A percentile compares a stretch with the other conserved stretches of the same genome.
Conservation (phyloP, 768 basidiomycete genomes). For the Calocybe cyanea region DNA sequence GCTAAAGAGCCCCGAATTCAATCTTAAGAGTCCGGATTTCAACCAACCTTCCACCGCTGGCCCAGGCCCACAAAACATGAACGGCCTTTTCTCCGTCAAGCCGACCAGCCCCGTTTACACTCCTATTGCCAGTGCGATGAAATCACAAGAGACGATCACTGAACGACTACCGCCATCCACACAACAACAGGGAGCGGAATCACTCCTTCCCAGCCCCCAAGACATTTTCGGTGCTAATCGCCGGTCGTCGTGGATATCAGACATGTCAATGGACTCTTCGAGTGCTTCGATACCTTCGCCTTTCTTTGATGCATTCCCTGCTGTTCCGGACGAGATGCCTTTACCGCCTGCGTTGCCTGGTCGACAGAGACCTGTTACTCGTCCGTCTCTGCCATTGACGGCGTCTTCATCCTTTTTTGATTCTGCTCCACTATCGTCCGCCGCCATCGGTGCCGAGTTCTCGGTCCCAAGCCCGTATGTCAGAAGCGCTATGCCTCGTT, state of each 20-base stretch:
- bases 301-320: slow-evolving; percentile 66
- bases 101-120: slow-evolving; percentile 18
- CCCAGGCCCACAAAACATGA: too few relatives aligned
- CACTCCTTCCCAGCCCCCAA: slow-evolving; percentile 16
- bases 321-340: slow-evolving; percentile 53
- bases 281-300: slow-evolving; percentile 40
- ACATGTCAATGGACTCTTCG: slow-evolving; percentile 34
- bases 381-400: slow-evolving; percentile 12
- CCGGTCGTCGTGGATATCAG: slow-evolving; percentile 46
- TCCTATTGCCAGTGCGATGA: slow-evolving; percentile 10
- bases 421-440: slow-evolving; percentile 14
- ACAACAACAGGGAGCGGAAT: neutral
- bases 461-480: slow-evolving; percentile 6
- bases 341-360: slow-evolving; percentile 16
- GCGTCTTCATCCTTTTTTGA: slow-evolving; percentile 19
- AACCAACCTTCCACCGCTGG: slow-evolving; percentile 2
- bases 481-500: slow-evolving; percentile 9
- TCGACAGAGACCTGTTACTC: slow-evolving; percentile 8
- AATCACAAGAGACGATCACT: slow-evolving; percentile 14
- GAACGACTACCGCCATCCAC: slow-evolving; percentile 4
- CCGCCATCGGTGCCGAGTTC: slow-evolving; percentile 16
- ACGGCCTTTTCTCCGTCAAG: slow-evolving; percentile 8
- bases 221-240: slow-evolving; percentile 20
- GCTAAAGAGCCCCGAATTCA: slow-evolving; percentile 11
- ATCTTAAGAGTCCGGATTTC: neutral